Evolutionary conservation across 768 basidiomycete genomes (phyloP), one percentile per base, ranked within the genome.

Genomic region (Suillus fuscotomentosus): DNA sequence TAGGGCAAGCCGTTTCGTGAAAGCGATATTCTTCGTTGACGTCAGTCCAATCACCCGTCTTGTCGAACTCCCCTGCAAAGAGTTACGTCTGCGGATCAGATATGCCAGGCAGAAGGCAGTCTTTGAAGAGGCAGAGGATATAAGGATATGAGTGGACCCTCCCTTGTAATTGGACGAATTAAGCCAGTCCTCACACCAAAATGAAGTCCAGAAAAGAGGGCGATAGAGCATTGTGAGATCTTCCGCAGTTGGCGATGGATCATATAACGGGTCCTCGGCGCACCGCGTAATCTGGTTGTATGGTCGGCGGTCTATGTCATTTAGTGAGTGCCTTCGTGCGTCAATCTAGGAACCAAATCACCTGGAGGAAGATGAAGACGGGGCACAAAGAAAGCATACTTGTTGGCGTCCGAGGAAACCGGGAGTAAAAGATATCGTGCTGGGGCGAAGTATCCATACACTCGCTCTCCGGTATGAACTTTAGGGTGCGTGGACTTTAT

Each of bases 121-220:
- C 69, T 90, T 90, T 34, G 89, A 83, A 3, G 89, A 90, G 0
- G 89, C 89, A 48, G 88, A 88, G 2, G 89, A 88, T 45, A 90
- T 82, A 55, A 90, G 77, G 64, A 90, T 76, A 36, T 71, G 70
- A 3, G 77, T 77, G 5, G 81, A 81, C 7, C 79, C 83, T 1
- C 78, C 82, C 10, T 82, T 79, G 70, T 89, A 90, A 27, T 71
- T 68, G 3, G 82, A 78, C 6, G 80, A 75, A 63, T 82, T 75
- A 7, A 90, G 71, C 87, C 87, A 90, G 70, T 90, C 89, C 71
- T 90, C 87, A 66, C 82, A 88, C 89, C 89, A 90, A 67, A 83
- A 90, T 1, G 89, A 82, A 0, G 89, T 90, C 89, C 89, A 90
- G 73, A 89, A 90, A 17, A 90, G 78, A 0, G 89, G 88, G 0